Evolutionary conservation across 768 basidiomycete genomes (phyloP), one percentile per base, ranked within the genome.

Genomic region (Amanita rubescens): DNA sequence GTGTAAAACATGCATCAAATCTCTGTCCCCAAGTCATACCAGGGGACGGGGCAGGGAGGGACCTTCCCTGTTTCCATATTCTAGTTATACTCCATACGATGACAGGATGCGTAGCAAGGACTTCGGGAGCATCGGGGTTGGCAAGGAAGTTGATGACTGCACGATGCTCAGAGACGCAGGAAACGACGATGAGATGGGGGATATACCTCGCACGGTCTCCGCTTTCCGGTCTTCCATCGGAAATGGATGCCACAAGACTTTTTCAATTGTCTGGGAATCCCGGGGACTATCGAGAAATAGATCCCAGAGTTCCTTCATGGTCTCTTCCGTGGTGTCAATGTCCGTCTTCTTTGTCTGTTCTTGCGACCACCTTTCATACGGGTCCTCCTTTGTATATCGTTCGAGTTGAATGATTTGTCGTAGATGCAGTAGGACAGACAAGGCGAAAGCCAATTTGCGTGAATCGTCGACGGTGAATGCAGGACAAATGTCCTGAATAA

Each of bases 211-310:
- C 30, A 66, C 48, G 25, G 51, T 24, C 19, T 48, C 49, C 3
- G 42, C 3, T 7, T 58, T 59, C 19, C 57, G 61, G 12, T 69
- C 63, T 43, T 69, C 63, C 24, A 69, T 52, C 3, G 67, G 67
- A 54, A 79, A 80, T 9, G 62, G 53, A 5, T 68, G 66, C 81
- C 81, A 83, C 24, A 84, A 61, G 12, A 75, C 67, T 4, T 69
- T 68, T 47, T 79, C 70, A 15, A 83, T 66, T 50, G 81, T 75
- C 20, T 59, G 61, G 8, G 67, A 56, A 20, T 63, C 68, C 15
- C 73, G 71, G 49, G 71, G 69, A 17, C 68, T 70, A 14, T 63
- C 57, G 9, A 82, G 64, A 59, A 77, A 82, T 14, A 61, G 53
- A 5, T 61, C 57, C 79, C 79, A 81, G 2, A 73, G 51, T 7